These are phyloP conservation scores for Phyllosticta citribraziliensis DNA, from an alignment of 2,329 filamentous ascomycete genomes.

Conservation along the genomic window DNA sequence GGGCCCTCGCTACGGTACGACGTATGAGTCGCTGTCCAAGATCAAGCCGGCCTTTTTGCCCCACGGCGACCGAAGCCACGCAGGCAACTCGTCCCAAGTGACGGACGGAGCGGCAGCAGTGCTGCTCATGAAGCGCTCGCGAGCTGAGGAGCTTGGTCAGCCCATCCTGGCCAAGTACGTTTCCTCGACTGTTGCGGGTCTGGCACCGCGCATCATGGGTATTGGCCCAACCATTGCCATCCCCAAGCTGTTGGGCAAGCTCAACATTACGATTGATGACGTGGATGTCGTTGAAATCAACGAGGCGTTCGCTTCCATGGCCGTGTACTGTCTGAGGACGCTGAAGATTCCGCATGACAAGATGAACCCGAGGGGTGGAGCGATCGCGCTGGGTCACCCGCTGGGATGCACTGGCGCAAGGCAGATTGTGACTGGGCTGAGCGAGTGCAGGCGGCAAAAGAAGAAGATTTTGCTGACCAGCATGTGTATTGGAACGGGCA, in stretches of 20 bases:
- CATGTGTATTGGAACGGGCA: conserved; percentile 69
- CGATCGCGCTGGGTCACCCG: conserved; percentile 75
- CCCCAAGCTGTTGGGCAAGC: conserved; percentile 73
- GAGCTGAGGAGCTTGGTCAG: conserved; percentile 74
- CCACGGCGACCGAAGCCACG: conserved; percentile 77
- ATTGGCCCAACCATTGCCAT: conserved; percentile 67
- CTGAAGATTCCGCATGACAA: conserved; percentile 63
- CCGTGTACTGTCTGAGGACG: conserved; percentile 70
- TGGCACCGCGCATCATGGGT: conserved; percentile 92
- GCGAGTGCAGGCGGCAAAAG: conserved; percentile 71
- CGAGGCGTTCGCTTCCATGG: conserved; percentile 97
- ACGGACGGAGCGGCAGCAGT: conserved; percentile 89
- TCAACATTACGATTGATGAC: conserved; percentile 68
- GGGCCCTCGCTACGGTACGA: conserved; percentile 84
- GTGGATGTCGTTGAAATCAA: conserved; percentile 90
- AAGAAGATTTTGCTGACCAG: conserved; percentile 87
- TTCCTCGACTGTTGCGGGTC: conserved; percentile 79
- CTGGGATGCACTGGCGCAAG: conserved; percentile 68
- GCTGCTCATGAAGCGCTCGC: conserved; percentile 88
- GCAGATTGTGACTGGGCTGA: conserved; percentile 83
- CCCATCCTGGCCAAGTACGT: conserved; percentile 93
- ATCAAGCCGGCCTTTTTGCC: conserved; percentile 84
- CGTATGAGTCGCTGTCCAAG: conserved; percentile 70
- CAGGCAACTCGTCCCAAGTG: conserved; percentile 88
- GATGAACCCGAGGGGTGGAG: conserved; percentile 73